phyloP scores from a whole-genome alignment of 2,329 filamentous ascomycete species.

The Sarocladium kiliense region DNA sequence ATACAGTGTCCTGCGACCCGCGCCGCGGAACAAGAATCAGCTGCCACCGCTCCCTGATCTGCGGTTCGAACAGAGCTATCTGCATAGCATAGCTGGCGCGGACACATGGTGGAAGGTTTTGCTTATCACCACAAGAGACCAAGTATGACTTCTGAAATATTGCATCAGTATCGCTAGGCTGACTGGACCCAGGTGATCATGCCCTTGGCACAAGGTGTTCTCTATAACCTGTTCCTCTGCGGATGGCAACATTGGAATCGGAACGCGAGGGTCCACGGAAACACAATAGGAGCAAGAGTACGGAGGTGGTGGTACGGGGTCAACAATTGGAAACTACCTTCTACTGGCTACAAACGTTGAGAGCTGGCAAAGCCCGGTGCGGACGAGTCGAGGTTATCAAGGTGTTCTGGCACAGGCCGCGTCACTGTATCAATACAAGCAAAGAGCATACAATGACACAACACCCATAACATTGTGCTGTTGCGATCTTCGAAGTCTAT shows the following conservation, averaged over 20 bases:
- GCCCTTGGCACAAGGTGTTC: conserved; percentile 77
- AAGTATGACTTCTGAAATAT: conserved; percentile 45
- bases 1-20: conserved; percentile 56
- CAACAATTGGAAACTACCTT: conserved; percentile 79
- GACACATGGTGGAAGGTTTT: conserved; percentile 74
- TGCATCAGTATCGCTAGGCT: conserved; percentile 7
- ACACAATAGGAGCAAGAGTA: conserved; percentile 68
- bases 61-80: conserved; percentile 96
- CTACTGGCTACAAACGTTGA: conserved; percentile 9
- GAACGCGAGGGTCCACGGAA: conserved; percentile 70
- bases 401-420: not conserved
- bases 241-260: conserved; percentile 92
- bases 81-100: conserved; percentile 78
- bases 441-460: too few relatives aligned
- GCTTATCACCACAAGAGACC: conserved; percentile 83
- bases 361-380: not conserved
- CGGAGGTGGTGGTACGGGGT: conserved; percentile 93
- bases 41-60: conserved; percentile 75
- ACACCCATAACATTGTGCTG: too few relatives aligned
- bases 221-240: conserved; percentile 80
- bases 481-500: too few relatives aligned
- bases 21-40: conserved; percentile 34
- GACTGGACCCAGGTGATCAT: conserved; percentile 60
- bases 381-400: not conserved
- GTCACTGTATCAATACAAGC: not conserved